A percentile compares a stretch with the other conserved stretches of the same genome.
Conservation (phyloP, 2,329 filamentous ascomycete genomes). For the Colletotrichum noveboracense region DNA sequence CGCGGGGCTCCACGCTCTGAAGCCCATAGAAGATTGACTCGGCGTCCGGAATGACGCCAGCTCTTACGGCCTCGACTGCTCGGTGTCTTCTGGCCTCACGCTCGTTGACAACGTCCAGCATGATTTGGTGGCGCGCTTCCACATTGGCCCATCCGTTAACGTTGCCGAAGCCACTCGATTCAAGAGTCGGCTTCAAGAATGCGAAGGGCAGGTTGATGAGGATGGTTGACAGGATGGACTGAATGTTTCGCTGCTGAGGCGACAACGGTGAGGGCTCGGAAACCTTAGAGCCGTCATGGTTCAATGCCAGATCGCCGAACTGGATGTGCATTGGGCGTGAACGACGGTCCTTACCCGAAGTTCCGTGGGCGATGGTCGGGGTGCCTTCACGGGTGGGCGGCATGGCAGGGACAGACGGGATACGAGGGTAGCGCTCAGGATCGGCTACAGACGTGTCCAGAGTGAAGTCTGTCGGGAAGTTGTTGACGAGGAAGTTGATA, state of each 20-base stretch:
- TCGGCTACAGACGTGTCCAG: constrained; percentile 53
- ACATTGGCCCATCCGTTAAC: constrained; percentile 55
- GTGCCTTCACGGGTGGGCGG: constrained; percentile 32
- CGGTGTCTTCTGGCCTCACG: constrained; percentile 61
- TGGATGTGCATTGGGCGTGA: constrained; percentile 68
- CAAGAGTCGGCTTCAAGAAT: constrained; percentile 69
- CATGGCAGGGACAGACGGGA: constrained; percentile 49
- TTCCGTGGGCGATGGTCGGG: constrained; percentile 42
- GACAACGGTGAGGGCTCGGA: neutral
- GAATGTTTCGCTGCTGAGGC: constrained; percentile 28
- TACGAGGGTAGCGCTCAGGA: constrained; percentile 43
- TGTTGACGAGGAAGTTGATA: constrained; percentile 63
- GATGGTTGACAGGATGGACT: constrained; percentile 65
- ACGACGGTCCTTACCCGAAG: constrained; percentile 42
- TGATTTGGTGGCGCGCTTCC: constrained; percentile 51
- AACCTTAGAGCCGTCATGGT: constrained; percentile 34
- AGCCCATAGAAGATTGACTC: constrained; percentile 40
- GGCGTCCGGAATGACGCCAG: constrained; percentile 38
- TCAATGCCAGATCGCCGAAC: constrained; percentile 69
- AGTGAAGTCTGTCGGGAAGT: constrained; percentile 64
- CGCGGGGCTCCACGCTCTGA: constrained; percentile 41
- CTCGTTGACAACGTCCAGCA: constrained; percentile 57
- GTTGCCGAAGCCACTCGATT: constrained; percentile 61
- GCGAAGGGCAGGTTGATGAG: constrained; percentile 74
- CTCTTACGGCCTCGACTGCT: constrained; percentile 47